These are phyloP conservation scores for Clarireedia paspali DNA, from an alignment of 2,329 filamentous ascomycete species.

Conservation along the genomic window DNA sequence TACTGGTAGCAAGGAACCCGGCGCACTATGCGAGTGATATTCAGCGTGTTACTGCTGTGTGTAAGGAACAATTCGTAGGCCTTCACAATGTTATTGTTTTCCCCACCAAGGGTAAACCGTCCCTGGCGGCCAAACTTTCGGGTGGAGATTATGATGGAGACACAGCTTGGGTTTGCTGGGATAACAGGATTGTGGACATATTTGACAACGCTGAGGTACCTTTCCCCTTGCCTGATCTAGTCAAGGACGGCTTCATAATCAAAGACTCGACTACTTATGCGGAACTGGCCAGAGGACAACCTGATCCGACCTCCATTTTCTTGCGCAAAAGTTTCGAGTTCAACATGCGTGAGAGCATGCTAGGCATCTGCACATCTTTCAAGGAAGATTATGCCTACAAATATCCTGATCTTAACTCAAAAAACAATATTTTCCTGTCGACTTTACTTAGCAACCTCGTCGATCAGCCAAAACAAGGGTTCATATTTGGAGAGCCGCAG, in stretches of 20 bases:
- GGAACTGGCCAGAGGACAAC: conserved; percentile 11
- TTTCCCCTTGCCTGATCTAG: conserved; percentile 34
- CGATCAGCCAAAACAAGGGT: conserved; percentile 49
- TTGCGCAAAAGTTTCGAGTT: conserved; percentile 49
- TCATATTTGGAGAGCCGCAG: conserved; percentile 37
- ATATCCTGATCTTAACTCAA: conserved; percentile 40
- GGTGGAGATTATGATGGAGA: conserved; percentile 82
- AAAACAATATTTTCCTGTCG: conserved; percentile 41
- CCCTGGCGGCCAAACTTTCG: conserved; percentile 63
- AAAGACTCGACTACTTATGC: conserved; percentile 38
- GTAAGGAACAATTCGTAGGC: conserved; percentile 51
- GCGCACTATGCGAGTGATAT: conserved; percentile 65
- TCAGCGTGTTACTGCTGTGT: conserved; percentile 56
- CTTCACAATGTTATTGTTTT: conserved; percentile 80
- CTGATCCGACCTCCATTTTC: conserved; percentile 33
- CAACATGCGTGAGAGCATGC: conserved; percentile 45
- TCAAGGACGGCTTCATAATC: conserved; percentile 40
- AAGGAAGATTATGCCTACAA: conserved; percentile 58
- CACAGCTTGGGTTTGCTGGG: conserved; percentile 71
- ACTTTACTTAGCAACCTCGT: conserved; percentile 46
- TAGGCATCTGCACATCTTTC: conserved; percentile 58
- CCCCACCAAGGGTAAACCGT: conserved; percentile 48
- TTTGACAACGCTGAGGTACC: conserved; percentile 55
- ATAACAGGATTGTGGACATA: conserved; percentile 53
- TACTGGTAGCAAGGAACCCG: conserved; percentile 63